These are phyloP conservation scores for Acacia pycnantha DNA, from an alignment of 331 rosid genomes.

Conservation along the genomic window DNA sequence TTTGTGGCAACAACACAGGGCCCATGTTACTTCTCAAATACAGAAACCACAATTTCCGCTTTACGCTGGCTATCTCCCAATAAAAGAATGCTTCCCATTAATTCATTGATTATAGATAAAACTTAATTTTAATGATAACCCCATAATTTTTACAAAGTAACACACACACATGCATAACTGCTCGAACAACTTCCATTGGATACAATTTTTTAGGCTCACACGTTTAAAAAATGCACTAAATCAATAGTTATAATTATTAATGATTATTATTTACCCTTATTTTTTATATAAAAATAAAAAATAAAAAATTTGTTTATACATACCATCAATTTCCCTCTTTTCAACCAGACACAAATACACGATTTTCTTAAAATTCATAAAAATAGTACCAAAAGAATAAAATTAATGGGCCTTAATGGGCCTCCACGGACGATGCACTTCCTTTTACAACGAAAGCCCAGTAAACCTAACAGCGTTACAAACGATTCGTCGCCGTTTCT, in stretches of 20 bases:
- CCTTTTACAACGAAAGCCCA: conserved; percentile 17
- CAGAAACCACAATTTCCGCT: neutral
- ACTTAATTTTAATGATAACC: neutral
- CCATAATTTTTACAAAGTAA: neutral
- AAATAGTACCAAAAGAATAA: neutral
- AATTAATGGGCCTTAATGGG: neutral
- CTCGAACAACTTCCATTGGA: neutral
- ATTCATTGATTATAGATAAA: neutral
- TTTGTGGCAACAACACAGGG: neutral
- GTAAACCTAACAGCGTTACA: neutral
- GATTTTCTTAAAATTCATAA: neutral
- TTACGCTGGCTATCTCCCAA: neutral
- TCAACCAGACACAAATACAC: neutral
- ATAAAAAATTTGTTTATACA: neutral
- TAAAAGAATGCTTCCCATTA: no score
- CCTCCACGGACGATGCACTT: neutral
- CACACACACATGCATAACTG: neutral
- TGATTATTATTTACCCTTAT: neutral
- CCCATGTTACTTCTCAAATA: neutral
- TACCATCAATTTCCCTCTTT: neutral
- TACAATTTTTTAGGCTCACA: neutral
- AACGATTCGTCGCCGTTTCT: neutral
- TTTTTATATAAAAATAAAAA: neutral
- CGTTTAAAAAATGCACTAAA: neutral
- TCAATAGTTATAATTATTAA: neutral